These are phyloP conservation scores for Podila epicladia DNA, from an alignment of 192 early-diverging fungal species.

Conservation along the genomic window DNA sequence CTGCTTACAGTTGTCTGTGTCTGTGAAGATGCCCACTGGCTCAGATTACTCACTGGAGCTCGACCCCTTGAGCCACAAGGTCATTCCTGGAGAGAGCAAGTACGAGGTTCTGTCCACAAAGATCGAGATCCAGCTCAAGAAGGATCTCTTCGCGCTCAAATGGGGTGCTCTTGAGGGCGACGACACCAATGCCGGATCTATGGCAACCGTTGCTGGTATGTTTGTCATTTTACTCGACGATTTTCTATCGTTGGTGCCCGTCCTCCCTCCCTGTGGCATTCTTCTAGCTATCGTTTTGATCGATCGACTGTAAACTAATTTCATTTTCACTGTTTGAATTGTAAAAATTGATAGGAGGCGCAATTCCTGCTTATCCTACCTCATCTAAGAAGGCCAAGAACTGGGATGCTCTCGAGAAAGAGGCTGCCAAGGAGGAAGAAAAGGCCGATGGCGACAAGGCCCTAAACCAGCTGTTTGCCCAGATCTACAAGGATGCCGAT, in stretches of 20 bases:
- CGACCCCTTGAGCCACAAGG: constrained; percentile 84
- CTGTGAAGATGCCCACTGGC: constrained; percentile 84
- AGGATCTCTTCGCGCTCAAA: constrained; percentile 75
- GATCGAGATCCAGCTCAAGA: constrained; percentile 92
- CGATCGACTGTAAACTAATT: neutral
- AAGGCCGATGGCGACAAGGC: constrained; percentile 92
- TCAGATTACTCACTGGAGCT: constrained; percentile 92
- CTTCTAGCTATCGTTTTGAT: neutral
- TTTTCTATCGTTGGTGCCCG: constrained; percentile 19
- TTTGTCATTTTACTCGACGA: neutral
- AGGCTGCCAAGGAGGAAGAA: constrained; percentile 83
- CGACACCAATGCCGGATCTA: constrained; percentile 53
- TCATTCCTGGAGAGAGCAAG: constrained; percentile 75
- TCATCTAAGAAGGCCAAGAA: constrained; percentile 71
- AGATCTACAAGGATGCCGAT: constrained; percentile 91
- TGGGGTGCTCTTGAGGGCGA: constrained; percentile 89
- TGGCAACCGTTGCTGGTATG: constrained; percentile 59
- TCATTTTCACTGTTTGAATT: neutral
- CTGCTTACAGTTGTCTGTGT: constrained; percentile 69
- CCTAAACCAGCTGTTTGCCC: constrained; percentile 91
- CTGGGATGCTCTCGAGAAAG: constrained; percentile 85
- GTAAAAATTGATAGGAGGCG: constrained; percentile 1
- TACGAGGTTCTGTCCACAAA: constrained; percentile 92
- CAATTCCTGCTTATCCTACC: constrained; percentile 53
- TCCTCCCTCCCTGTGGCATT: neutral